These are phyloP conservation scores for Cladosporium cucumerinum DNA, from an alignment of 2,329 filamentous ascomycete genomes.

Conservation along the genomic window DNA sequence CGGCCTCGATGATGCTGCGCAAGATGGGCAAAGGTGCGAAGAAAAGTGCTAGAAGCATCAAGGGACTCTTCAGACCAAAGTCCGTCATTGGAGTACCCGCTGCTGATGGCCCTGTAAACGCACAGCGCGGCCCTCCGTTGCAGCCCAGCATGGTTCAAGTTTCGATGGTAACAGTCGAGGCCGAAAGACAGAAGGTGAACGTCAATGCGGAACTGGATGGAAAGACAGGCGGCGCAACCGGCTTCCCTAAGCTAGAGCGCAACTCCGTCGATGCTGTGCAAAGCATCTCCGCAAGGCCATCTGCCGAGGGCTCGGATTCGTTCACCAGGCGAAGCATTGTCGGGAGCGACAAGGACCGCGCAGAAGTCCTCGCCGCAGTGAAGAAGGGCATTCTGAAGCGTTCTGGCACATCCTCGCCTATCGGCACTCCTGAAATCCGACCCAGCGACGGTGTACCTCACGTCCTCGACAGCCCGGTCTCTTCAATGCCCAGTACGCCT, in stretches of 20 bases:
- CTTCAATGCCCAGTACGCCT: conserved; percentile 84
- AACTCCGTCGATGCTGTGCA: conserved; percentile 67
- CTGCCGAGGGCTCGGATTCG: conserved; percentile 58
- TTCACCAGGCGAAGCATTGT: conserved; percentile 76
- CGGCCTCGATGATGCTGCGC: conserved; percentile 87
- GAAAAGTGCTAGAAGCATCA: conserved; percentile 84
- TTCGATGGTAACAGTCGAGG: conserved; percentile 93
- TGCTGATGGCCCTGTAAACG: conserved; percentile 61
- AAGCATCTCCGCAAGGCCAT: conserved; percentile 28
- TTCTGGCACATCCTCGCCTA: conserved; percentile 60
- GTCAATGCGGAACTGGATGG: conserved; percentile 68
- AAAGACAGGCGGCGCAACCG: conserved; percentile 67
- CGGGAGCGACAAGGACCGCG: conserved; percentile 83
- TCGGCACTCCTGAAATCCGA: conserved; percentile 65
- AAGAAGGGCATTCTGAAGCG: conserved; percentile 96
- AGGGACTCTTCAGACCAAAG: conserved; percentile 91
- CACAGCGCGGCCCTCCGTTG: conserved; percentile 36
- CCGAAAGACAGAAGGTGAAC: conserved; percentile 80
- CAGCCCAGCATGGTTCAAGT: conserved; percentile 73
- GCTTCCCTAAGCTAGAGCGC: conserved; percentile 78
- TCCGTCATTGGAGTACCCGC: conserved; percentile 76
- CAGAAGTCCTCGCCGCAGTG: conserved; percentile 86
- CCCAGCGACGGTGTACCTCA: conserved; percentile 62
- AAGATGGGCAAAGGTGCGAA: conserved; percentile 99
- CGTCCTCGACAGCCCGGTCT: conserved; percentile 73